Percentiles rank a stretch among this genome's conserved stretches.
These are phyloP conservation scores for Ailanthus altissimus DNA, from an alignment of 345 rosid species.

Conservation along the genomic window DNA sequence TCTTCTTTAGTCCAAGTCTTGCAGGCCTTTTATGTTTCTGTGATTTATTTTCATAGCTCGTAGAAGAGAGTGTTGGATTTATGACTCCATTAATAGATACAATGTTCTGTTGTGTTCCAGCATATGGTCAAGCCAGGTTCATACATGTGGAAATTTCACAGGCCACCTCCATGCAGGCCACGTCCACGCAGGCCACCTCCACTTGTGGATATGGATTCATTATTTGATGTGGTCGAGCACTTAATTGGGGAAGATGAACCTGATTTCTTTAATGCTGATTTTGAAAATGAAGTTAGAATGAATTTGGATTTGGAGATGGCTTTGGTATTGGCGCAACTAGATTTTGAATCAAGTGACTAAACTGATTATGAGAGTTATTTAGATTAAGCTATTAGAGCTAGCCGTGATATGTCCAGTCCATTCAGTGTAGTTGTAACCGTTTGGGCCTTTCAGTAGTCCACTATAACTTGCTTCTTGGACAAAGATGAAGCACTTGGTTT, in stretches of 20 bases:
- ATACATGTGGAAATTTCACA: slow-evolving; percentile 69
- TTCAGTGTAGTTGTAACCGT: slow-evolving; percentile 12
- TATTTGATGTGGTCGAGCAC: slow-evolving; percentile 50
- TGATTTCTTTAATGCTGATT: slow-evolving; percentile 44
- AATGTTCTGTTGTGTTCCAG: slow-evolving; percentile 65
- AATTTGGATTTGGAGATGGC: slow-evolving; percentile 53
- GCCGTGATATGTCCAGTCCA: background rate
- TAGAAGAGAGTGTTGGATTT: slow-evolving; percentile 34
- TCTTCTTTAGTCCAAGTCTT: slow-evolving; percentile 4
- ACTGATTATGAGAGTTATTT: slow-evolving; percentile 53
- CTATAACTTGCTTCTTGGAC: slow-evolving; percentile 5
- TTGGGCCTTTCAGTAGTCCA: slow-evolving; percentile 15
- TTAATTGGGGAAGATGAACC: slow-evolving; percentile 50
- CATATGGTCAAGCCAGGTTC: slow-evolving; percentile 79
- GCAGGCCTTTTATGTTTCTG: slow-evolving; percentile 5
- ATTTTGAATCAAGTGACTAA: slow-evolving; percentile 44
- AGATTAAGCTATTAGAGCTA: slow-evolving; percentile 23
- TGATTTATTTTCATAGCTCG: slow-evolving; percentile 24
- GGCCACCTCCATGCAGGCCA: slow-evolving; percentile 64
- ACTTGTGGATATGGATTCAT: slow-evolving; percentile 44
- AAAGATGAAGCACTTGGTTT: slow-evolving; percentile 21
- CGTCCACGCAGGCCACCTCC: slow-evolving; percentile 38
- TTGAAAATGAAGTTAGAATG: slow-evolving; percentile 44
- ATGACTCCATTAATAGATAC: slow-evolving; percentile 45
- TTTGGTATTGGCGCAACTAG: slow-evolving; percentile 48